Evolutionary conservation across 1,139 yeast species (phyloP).

Genomic region (Wickerhamomyces sp.): DNA sequence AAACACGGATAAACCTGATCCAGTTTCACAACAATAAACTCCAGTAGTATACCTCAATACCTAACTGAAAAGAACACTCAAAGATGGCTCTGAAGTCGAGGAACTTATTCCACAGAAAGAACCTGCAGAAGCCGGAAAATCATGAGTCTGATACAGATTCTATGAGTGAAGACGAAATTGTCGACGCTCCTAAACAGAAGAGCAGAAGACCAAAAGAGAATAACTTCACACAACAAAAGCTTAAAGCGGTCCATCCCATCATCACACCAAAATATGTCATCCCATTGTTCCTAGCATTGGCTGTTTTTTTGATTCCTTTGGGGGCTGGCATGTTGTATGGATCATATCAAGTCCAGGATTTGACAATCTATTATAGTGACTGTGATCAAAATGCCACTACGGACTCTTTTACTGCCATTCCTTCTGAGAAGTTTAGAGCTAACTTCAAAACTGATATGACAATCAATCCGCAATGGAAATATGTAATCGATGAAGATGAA

Average conservation of each 20-base stretch:
- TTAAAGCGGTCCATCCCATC: slow-evolving; percentile 66
- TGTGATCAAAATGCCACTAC: slow-evolving; percentile 59
- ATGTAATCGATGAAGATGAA: slow-evolving; percentile 44
- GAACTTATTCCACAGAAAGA: slow-evolving; percentile 19
- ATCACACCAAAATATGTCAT: slow-evolving; percentile 87
- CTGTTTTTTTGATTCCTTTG: slow-evolving; percentile 81
- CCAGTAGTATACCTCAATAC: no score
- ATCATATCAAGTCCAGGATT: slow-evolving; percentile 69
- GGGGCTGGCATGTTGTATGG: slow-evolving; percentile 92
- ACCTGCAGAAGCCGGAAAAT: slow-evolving; percentile 15
- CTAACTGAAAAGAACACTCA: neutral
- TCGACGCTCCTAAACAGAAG: slow-evolving; percentile 27
- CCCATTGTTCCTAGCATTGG: slow-evolving; percentile 70
- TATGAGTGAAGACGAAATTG: slow-evolving; percentile 32
- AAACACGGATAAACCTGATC: neutral
- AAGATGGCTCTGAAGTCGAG: slow-evolving; percentile 20
- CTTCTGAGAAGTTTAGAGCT: slow-evolving; percentile 47
- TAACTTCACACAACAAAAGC: slow-evolving; percentile 61
- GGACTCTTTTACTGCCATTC: slow-evolving; percentile 54
- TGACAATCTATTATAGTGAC: slow-evolving; percentile 74
- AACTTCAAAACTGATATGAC: slow-evolving; percentile 41
- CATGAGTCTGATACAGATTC: slow-evolving; percentile 34
- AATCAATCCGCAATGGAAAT: slow-evolving; percentile 61
- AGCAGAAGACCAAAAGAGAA: slow-evolving; percentile 48
- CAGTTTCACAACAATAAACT: no score